Evolutionary conservation across 1,284 basidiomycete genomes (phyloP).

Genomic region (Crepidotus sp.): DNA sequence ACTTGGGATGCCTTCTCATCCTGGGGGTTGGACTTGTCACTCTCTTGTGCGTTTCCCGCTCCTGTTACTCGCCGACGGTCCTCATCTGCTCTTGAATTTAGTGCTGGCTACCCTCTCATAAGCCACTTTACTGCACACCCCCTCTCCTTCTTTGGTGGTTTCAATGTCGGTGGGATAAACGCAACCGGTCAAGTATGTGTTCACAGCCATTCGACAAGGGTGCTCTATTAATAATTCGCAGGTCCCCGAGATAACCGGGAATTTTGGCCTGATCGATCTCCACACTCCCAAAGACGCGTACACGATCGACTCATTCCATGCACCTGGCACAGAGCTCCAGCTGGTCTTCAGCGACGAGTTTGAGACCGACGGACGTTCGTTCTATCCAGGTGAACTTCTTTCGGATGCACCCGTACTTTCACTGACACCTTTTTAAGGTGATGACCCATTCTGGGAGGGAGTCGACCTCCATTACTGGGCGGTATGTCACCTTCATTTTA

Average conservation of each 20-base stretch:
- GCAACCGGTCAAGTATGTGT: slow-evolving; percentile 56
- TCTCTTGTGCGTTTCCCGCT: slow-evolving; percentile 53
- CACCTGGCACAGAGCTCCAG: slow-evolving; percentile 44
- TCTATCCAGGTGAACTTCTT: slow-evolving; percentile 54
- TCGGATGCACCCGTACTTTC: too few relatives aligned
- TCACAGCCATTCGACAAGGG: background rate
- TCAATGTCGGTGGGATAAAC: slow-evolving; percentile 78
- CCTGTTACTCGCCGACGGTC: slow-evolving; percentile 1
- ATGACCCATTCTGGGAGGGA: slow-evolving; percentile 42
- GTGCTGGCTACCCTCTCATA: slow-evolving; percentile 77
- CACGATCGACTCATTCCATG: slow-evolving; percentile 49
- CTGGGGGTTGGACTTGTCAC: slow-evolving; percentile 53
- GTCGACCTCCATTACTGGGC: slow-evolving; percentile 49
- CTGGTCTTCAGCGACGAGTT: slow-evolving; percentile 91
- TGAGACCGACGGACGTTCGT: slow-evolving; percentile 69
- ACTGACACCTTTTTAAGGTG: slow-evolving; percentile 1
- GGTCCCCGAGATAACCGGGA: slow-evolving; percentile 55
- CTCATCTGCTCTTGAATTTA: slow-evolving; percentile 22
- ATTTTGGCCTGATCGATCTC: slow-evolving; percentile 66
- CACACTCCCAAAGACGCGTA: slow-evolving; percentile 63
- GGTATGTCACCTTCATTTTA: slow-evolving; percentile 22
- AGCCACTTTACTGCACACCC: slow-evolving; percentile 49
- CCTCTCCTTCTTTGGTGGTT: slow-evolving; percentile 52
- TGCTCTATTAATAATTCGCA: slow-evolving; percentile 23
- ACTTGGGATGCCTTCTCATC: slow-evolving; percentile 69